phyloP scores from a whole-genome alignment of 2,329 filamentous ascomycete species.

The Fusarium staphyleae region DNA sequence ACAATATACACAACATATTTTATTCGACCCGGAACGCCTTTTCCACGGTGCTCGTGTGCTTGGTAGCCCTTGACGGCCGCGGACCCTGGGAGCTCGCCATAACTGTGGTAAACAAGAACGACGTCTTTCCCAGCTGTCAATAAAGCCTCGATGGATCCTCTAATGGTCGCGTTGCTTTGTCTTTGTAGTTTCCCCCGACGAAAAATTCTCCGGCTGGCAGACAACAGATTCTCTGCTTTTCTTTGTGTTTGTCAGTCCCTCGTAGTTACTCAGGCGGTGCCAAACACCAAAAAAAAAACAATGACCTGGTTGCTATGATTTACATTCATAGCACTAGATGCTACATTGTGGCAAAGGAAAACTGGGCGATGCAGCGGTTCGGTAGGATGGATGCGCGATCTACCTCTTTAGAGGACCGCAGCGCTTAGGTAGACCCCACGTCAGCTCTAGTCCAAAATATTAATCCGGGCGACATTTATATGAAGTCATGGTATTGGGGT shows the following conservation, averaged over 20 bases:
- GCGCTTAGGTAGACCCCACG: too few species aligned
- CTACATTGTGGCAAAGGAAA: neutral
- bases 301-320: slow-evolving; percentile 1
- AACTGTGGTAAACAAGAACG: slow-evolving; percentile 34
- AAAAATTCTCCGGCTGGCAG: neutral
- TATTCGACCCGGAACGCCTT: slow-evolving; percentile 41
- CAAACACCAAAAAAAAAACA: slow-evolving; percentile 16
- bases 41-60: slow-evolving; percentile 35
- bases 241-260: neutral
- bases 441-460: too few species aligned
- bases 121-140: slow-evolving; percentile 8
- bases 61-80: slow-evolving; percentile 38
- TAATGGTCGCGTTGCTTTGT: slow-evolving; percentile 5
- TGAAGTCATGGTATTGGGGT: too few species aligned
- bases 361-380: neutral
- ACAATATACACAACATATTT: slow-evolving; percentile 41
- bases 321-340: neutral
- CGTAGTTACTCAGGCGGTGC: slow-evolving; percentile 16
- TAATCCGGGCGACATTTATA: too few species aligned
- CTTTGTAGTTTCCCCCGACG: neutral
- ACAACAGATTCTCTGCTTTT: slow-evolving; percentile 5
- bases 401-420: too few species aligned
- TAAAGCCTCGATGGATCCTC: accelerated
- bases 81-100: slow-evolving; percentile 44
- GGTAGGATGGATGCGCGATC: too few species aligned